These are phyloP conservation scores for Acidomyces sp. DNA, from an alignment of 495 filamentous ascomycete species.

Conservation along the genomic window DNA sequence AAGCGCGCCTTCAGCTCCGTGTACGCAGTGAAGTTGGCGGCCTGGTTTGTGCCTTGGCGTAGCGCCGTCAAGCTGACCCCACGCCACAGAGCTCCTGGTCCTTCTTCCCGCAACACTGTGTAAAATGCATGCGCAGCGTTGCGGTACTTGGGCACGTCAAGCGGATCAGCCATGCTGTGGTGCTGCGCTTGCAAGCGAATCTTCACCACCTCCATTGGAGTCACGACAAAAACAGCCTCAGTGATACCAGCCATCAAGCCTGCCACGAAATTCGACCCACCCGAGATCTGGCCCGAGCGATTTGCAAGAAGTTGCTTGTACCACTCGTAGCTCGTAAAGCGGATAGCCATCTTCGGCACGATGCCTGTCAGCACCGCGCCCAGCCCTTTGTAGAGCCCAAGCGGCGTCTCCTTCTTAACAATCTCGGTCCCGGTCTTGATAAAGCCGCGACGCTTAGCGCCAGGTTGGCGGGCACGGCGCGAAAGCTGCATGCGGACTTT, in stretches of 20 bases:
- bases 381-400: conserved; percentile 92
- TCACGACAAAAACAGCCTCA: conserved; percentile 90
- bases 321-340: conserved; percentile 92
- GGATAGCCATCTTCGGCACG: conserved; percentile 98
- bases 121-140: conserved; percentile 93
- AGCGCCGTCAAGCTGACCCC: conserved; percentile 88
- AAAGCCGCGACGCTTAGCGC: conserved; percentile 76
- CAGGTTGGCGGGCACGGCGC: conserved; percentile 64
- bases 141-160: conserved; percentile 88
- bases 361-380: conserved; percentile 94
- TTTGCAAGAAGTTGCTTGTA: conserved; percentile 77
- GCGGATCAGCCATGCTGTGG: conserved; percentile 84
- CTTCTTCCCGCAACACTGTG: conserved; percentile 85
- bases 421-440: conserved; percentile 76
- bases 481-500: conserved; percentile 99
- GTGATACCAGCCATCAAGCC: conserved; percentile 88
- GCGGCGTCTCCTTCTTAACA: conserved; percentile 71
- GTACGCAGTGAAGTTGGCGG: conserved; percentile 97
- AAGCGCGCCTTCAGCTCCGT: conserved; percentile 76
- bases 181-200: conserved; percentile 95
- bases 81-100: conserved; percentile 71
- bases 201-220: conserved; percentile 98
- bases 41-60: conserved; percentile 92
- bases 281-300: conserved; percentile 51
- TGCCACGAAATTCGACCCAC: conserved; percentile 71